A percentile compares a stretch with the other conserved stretches of the same genome.
These are phyloP conservation scores for Cystobasidiaceae sp. DNA, from an alignment of 1,284 basidiomycete genomes.

Conservation along the genomic window DNA sequence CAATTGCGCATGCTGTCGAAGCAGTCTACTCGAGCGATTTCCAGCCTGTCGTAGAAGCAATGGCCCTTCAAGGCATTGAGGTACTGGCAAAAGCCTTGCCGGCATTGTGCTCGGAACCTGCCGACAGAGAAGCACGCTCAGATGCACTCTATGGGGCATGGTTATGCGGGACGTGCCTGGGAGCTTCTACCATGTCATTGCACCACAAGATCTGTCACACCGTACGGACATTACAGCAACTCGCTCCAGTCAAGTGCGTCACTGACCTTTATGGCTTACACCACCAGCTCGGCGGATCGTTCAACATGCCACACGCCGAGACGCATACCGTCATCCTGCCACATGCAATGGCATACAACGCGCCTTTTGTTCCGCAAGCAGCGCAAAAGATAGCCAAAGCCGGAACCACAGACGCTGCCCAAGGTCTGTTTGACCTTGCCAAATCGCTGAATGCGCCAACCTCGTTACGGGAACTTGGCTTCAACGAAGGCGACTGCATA, in stretches of 20 bases:
- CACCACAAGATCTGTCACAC: slow-evolving; percentile 53
- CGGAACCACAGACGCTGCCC: slow-evolving; percentile 45
- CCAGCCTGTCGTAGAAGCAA: slow-evolving; percentile 50
- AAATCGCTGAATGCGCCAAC: slow-evolving; percentile 49
- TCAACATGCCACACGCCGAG: slow-evolving; percentile 52
- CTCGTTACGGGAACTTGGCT: slow-evolving; percentile 49
- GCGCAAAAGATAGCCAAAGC: slow-evolving; percentile 48
- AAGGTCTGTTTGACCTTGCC: slow-evolving; percentile 49
- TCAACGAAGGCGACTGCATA: slow-evolving; percentile 51
- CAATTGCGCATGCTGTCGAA: slow-evolving; percentile 52
- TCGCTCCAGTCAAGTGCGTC: no score
- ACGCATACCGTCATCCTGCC: slow-evolving; percentile 53
- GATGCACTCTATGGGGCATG: slow-evolving; percentile 51
- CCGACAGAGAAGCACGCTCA: slow-evolving; percentile 48
- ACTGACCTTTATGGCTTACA: no score
- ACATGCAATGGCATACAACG: slow-evolving; percentile 52
- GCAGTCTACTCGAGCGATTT: slow-evolving; percentile 50
- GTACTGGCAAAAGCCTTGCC: slow-evolving; percentile 48
- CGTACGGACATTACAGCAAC: no score
- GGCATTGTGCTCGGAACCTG: slow-evolving; percentile 43
- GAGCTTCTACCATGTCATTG: slow-evolving; percentile 50
- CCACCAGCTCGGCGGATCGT: slow-evolving; percentile 49
- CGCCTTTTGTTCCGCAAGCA: slow-evolving; percentile 46
- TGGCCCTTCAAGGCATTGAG: slow-evolving; percentile 50
- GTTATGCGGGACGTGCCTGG: slow-evolving; percentile 50